Percentiles rank a stretch among this genome's conserved stretches.
phyloP scores from a whole-genome alignment of 2,329 filamentous ascomycete species.

The Lachnellula subtilissima region DNA sequence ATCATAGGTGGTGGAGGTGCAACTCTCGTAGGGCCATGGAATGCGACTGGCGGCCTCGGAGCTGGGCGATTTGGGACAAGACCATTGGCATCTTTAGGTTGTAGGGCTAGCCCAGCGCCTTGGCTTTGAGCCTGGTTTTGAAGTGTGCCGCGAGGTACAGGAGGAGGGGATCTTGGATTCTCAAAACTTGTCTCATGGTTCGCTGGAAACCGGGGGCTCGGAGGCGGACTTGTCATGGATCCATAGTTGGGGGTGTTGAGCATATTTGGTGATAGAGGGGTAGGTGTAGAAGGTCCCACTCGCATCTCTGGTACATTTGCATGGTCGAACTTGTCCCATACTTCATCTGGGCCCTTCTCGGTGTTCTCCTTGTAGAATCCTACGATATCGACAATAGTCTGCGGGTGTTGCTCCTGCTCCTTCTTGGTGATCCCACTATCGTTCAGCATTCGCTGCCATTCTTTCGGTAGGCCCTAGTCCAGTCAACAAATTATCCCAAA shows the following conservation, averaged over 20 bases:
- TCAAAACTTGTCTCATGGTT: conserved; percentile 94
- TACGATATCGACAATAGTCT: conserved; percentile 93
- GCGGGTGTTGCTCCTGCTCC: conserved; percentile 91
- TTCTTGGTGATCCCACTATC: conserved; percentile 95
- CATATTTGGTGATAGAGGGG: conserved; percentile 31
- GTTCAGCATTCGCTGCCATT: conserved; percentile 94
- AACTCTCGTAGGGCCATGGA: conserved; percentile 56
- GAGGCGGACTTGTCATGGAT: conserved; percentile 69
- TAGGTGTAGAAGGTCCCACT: conserved; percentile 31
- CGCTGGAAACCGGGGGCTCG: conserved; percentile 81
- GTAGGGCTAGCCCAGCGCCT: conserved; percentile 32
- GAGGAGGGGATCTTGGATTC: conserved; percentile 89
- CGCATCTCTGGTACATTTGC: conserved; percentile 58
- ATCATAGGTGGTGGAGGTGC: conserved; percentile 53
- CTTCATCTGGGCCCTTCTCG: conserved; percentile 68
- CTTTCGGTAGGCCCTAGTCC: conserved; percentile 79
- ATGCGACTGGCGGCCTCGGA: conserved; percentile 78
- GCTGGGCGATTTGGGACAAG: conserved; percentile 79
- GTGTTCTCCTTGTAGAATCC: conserved; percentile 96
- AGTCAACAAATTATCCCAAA: conserved; percentile 25
- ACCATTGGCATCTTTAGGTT: conserved; percentile 49
- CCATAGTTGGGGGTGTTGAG: conserved; percentile 53
- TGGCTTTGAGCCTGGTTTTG: conserved; percentile 18
- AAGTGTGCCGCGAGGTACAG: conserved; percentile 57
- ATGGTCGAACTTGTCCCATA: conserved; percentile 95